phyloP scores from a whole-genome alignment of 257 asterid genomes.

The Cruciata laevipes region DNA sequence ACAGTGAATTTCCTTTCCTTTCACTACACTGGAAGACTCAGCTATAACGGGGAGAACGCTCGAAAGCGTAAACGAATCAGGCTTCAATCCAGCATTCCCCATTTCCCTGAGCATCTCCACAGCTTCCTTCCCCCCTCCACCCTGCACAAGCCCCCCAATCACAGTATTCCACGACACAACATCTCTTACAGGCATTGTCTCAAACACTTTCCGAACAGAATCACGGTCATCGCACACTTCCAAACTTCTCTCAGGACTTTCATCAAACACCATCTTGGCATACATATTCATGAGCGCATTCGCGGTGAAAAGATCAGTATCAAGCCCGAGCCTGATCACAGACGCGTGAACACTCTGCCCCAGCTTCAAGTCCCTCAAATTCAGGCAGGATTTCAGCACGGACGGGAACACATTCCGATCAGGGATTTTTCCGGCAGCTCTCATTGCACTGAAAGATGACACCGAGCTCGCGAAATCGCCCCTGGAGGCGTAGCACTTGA shows the following conservation, averaged over 20 bases:
- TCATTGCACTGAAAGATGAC: slow-evolving; percentile 53
- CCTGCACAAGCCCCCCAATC: slow-evolving; percentile 55
- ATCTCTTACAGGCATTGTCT: slow-evolving; percentile 61
- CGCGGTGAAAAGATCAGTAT: slow-evolving; percentile 65
- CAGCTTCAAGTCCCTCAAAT: slow-evolving; percentile 50
- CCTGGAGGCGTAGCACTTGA: slow-evolving; percentile 59
- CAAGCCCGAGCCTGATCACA: slow-evolving; percentile 56
- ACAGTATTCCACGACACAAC: slow-evolving; percentile 88
- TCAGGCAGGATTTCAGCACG: slow-evolving; percentile 56
- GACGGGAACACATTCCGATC: slow-evolving; percentile 78
- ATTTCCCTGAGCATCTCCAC: slow-evolving; percentile 51
- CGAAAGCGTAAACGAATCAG: slow-evolving; percentile 72
- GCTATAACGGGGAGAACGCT: slow-evolving; percentile 65
- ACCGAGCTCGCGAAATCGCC: slow-evolving; percentile 49
- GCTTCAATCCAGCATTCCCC: slow-evolving; percentile 55
- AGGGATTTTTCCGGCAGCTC: slow-evolving; percentile 54
- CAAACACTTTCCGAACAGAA: slow-evolving; percentile 64
- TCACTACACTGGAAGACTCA: slow-evolving; percentile 39
- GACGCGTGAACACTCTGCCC: slow-evolving; percentile 80
- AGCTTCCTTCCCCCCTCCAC: slow-evolving; percentile 55
- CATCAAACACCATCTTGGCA: slow-evolving; percentile 63
- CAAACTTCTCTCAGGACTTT: slow-evolving; percentile 26
- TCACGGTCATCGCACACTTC: not conserved
- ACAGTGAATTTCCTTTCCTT: slow-evolving; percentile 88
- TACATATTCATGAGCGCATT: slow-evolving; percentile 91